phyloP scores from a whole-genome alignment of 2,329 filamentous ascomycete genomes.

The Talaromyces atroroseus region DNA sequence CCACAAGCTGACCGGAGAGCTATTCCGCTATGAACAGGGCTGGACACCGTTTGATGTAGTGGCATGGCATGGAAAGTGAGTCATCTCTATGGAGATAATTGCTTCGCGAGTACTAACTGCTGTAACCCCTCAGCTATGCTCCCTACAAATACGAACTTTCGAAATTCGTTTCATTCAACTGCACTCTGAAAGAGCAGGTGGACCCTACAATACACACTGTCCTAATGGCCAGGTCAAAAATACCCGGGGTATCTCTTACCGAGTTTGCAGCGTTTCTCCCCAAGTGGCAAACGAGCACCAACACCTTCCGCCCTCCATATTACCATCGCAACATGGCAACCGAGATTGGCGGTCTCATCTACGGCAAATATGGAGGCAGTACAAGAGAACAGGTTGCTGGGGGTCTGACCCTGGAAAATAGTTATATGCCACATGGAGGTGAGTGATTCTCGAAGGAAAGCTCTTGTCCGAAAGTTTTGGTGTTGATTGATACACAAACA shows the following conservation, averaged over 20 bases:
- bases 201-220: conserved; percentile 1
- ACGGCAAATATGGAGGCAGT: not conserved
- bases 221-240: conserved; percentile 1
- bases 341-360: not conserved
- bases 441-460: too few species aligned
- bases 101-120: too few species aligned
- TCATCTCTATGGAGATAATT: too few species aligned
- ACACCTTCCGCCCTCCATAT: conserved; percentile 1
- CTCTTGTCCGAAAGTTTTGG: too few species aligned
- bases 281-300: not conserved
- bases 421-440: too few species aligned
- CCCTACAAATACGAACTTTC: conserved; percentile 25
- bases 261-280: not conserved
- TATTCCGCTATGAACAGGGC: conserved; percentile 53
- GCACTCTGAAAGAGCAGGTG: not conserved
- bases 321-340: conserved; percentile 1
- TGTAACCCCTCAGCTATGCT: conserved; percentile 23
- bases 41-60: conserved; percentile 63
- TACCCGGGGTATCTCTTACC: not conserved
- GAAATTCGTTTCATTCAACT: conserved; percentile 16
- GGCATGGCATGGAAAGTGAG: conserved; percentile 58
- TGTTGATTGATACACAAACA: too few species aligned
- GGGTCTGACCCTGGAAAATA: too few species aligned
- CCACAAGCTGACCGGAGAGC: conserved; percentile 51
- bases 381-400: too few species aligned